Base-by-base conservation (phyloP, 2,329 filamentous ascomycete genomes). In the Byssoonygena ceratinophila region DNA sequence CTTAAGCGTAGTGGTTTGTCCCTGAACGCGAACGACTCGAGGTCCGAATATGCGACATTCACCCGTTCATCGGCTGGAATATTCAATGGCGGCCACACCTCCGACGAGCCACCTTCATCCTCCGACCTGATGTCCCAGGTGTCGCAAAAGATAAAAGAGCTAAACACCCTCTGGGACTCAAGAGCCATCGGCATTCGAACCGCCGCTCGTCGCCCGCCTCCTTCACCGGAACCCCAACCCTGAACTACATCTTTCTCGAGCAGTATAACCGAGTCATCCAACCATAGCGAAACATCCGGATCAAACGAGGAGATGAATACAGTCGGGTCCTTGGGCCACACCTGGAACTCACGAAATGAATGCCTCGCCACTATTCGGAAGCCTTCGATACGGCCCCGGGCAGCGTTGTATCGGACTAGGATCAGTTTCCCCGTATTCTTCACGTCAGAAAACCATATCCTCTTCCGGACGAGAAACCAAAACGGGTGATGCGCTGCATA, bases 391-490 rank as follows among this genome's bases (percentile, higher is more conserved):
- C 82, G 83, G 14, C 83, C 85, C 40, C 80, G 75, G 3, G 78
- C 71, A 43, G 81, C 78, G 63, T 95, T 82, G 62, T 89, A 96
- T 11, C 85, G 81, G n/a, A 78, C 76, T 36, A 95, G 63, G 23
- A 94, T 76, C 39, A 95, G 68, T 63, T 84, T 85, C 0, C 90
- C 90, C 1, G 78, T 83, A 45, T 87, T 76, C 27, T 82, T 77
- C 1, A 74, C 76, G 66, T 95, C 87, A 54, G 81, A 79, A 63
- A 95, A 91, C 90, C 90, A 96, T 57, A 96, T 74, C 67, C 86
- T 90, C 64, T 86, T 75, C 48, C 79, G 81, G 0, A 86, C 76
- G 1, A 96, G 74, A 62, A 94, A 95, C 90, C 90, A 96, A 60
- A 83, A 81, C 0, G 84, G 83, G 57, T 92, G 78, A 64, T 92